Percentiles rank a stretch among this genome's conserved stretches.
phyloP scores from a whole-genome alignment of 805 yeast genomes.

The Wickerhamiella allomyrinae region DNA sequence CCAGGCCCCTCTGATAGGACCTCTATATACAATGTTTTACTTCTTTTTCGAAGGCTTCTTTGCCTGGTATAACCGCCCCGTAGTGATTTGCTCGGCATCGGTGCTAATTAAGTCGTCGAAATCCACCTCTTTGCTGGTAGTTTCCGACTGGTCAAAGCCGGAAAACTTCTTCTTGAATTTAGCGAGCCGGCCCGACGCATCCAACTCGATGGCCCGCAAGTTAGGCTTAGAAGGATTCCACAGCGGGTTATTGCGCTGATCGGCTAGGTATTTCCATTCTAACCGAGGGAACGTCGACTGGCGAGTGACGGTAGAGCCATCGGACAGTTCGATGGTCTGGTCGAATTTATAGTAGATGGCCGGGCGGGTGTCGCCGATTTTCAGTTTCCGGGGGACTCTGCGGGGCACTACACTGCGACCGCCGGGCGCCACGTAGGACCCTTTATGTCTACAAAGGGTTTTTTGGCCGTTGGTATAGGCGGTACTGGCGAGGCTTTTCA shows the following conservation, averaged over 20 bases:
- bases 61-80: constrained; percentile 15
- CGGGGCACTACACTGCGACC: constrained; percentile 15
- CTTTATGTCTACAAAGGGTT: neutral
- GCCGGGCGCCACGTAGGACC: constrained; percentile 18
- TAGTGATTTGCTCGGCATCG: constrained; percentile 18
- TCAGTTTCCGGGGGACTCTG: constrained; percentile 21
- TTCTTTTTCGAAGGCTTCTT: constrained; percentile 11
- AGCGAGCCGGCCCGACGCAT: constrained; percentile 62
- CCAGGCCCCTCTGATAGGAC: too few species aligned
- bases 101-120: constrained; percentile 17
- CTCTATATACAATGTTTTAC: constrained; percentile 10
- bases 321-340: constrained; percentile 77
- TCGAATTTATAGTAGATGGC: constrained; percentile 86
- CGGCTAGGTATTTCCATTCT: constrained; percentile 72
- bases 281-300: constrained; percentile 78
- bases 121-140: constrained; percentile 7
- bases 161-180: constrained; percentile 25
- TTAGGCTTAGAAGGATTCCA: constrained; percentile 87
- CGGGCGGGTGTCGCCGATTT: constrained; percentile 74
- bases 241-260: constrained; percentile 70
- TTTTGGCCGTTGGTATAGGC: neutral
- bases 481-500: neutral
- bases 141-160: constrained; percentile 9
- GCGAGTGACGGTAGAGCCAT: constrained; percentile 79
- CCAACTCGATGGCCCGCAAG: constrained; percentile 59